These are phyloP conservation scores for Aspergillus conjunctus DNA, from an alignment of 495 filamentous ascomycete species.

Conservation along the genomic window DNA sequence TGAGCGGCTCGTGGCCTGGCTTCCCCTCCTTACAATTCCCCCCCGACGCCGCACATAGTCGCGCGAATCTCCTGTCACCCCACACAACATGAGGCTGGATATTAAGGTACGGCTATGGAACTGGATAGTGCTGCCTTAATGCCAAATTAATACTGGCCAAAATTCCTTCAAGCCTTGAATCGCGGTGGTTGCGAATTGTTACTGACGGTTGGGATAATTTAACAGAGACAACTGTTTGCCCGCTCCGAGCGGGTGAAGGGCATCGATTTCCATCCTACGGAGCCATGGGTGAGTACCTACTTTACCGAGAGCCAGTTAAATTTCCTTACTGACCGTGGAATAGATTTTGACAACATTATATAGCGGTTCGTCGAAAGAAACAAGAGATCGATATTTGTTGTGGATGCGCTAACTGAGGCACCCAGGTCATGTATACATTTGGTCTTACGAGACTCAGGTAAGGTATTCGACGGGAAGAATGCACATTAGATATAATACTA, in stretches of 20 bases:
- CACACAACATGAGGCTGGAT: constrained; percentile 80
- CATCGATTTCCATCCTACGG: constrained; percentile 94
- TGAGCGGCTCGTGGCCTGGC: constrained; percentile 45
- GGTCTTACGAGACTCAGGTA: constrained; percentile 96
- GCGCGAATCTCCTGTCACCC: constrained; percentile 36
- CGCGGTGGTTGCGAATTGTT: constrained; percentile 23
- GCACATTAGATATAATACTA: constrained; percentile 9
- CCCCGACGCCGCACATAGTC: constrained; percentile 46
- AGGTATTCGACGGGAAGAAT: constrained; percentile 6
- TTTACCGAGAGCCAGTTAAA: not conserved
- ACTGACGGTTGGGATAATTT: constrained; percentile 37
- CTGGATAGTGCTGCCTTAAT: constrained; percentile 22
- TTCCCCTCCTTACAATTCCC: constrained; percentile 35
- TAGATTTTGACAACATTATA: constrained; percentile 93
- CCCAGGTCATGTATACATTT: constrained; percentile 95
- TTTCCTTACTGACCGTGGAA: constrained; percentile 30
- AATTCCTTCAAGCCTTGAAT: constrained; percentile 25
- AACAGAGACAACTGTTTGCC: constrained; percentile 76
- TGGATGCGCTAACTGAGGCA: constrained; percentile 31
- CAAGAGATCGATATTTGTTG: constrained; percentile 7
- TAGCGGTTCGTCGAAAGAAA: constrained; percentile 65
- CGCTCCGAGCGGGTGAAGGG: constrained; percentile 92
- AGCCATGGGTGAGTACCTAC: constrained; percentile 72
- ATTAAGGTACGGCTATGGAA: constrained; percentile 70
- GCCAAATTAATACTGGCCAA: constrained; percentile 15